A percentile compares a stretch with the other conserved stretches of the same genome.
Evolutionary conservation across 768 basidiomycete genomes (phyloP).

Genomic region (Mycena crocata): DNA sequence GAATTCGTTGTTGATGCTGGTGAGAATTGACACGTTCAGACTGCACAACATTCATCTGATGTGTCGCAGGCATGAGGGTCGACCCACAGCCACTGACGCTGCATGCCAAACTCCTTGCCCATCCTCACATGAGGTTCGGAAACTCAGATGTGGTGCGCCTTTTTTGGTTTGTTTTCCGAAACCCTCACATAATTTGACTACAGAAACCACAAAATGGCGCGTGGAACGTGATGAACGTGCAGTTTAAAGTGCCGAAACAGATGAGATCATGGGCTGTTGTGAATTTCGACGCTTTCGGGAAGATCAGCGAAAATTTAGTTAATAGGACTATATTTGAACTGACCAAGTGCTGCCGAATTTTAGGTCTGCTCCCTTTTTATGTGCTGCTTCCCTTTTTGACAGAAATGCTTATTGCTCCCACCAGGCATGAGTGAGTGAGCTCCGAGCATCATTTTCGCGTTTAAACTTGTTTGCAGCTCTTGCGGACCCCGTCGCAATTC

Average conservation of each 20-base stretch:
- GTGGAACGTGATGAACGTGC: constrained; percentile 42
- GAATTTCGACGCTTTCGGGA: constrained; percentile 16
- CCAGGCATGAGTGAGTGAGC: constrained; percentile 33
- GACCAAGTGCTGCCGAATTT: constrained; percentile 7
- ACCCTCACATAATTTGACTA: constrained; percentile 1
- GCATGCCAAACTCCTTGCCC: constrained; percentile 28
- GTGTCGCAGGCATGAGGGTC: constrained; percentile 52
- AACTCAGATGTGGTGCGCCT: not conserved
- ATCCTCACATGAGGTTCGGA: constrained; percentile 32
- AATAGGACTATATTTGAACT: constrained; percentile 8
- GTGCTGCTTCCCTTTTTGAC: not conserved
- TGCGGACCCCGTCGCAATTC: not conserved
- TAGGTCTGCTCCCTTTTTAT: too few species aligned
- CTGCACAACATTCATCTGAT: too few species aligned
- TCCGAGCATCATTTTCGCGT: too few species aligned
- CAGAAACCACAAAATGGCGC: constrained; percentile 40
- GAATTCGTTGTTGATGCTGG: constrained; percentile 54
- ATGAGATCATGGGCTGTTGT: constrained; percentile 38
- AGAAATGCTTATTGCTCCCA: not conserved
- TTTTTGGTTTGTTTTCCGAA: not conserved
- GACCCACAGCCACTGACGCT: constrained; percentile 38
- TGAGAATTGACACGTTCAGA: too few species aligned
- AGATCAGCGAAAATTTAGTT: not conserved
- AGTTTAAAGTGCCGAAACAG: constrained; percentile 28
- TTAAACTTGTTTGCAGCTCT: constrained; percentile 1